Base-by-base conservation (phyloP, 1,284 basidiomycete species). In the Sutorius eximius region DNA sequence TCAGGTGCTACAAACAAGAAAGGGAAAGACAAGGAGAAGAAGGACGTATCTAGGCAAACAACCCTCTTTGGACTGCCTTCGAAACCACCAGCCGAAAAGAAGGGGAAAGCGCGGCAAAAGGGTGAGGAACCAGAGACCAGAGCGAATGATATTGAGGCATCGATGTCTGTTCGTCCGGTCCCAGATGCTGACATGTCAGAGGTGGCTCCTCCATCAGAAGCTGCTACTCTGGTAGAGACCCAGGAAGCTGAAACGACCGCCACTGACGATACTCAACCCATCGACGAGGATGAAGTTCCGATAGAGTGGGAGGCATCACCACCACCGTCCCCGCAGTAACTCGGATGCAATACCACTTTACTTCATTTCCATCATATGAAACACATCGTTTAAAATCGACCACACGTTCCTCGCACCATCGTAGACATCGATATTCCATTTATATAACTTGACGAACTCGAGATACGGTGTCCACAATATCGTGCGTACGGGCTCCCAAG, bases 1-100 rank as follows among this genome's bases (percentile, higher is more conserved):
- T 24, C 37, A 70, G 69, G 70, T 44, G 42, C 43, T 11, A 45
- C 51, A 5, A 59, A 54, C 20, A 66, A 29, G 33, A 70, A 73
- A 53, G 71, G 68, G 29, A 71, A 72, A 42, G 70, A 64, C 15
- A 73, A 60, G 46, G 67, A 71, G 29, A 71, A 69, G 47, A 71
- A 71, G 45, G 71, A 73, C 3, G 0, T 67, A 11, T 55, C 66
- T 9, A 69, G 61, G 37, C 72, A 71, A 45, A 73, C 61, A 15
- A 70, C 69, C 10, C 69, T 70, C 41, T 70, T 70, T 12, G 70
- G 67, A n/a, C 58, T 73, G 9, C 67, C 69, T 41, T 32, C 65
- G 4, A 73, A 68, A 40, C 51, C 52, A 37, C 47, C 37, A 6
- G 47, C 40, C 12, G 71, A 67, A 40, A 73, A 59, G 50, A 66